phyloP scores from a whole-genome alignment of 176 grass and related monocot species.

The maize (Zea mays) region Zm-B73-REFERENCE-NAM-5.0 NC_050096.1:15581001-15581500 shows the following conservation, averaged over 20 bases:
- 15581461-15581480: not conserved
- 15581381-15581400: not conserved
- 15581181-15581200: not conserved
- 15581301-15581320: not conserved
- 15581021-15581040: not conserved
- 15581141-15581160: not conserved
- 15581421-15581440: not conserved
- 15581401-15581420: not conserved
- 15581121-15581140: not conserved
- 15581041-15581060: conserved; percentile 5
- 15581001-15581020: not conserved
- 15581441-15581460: not conserved
- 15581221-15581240: not conserved
- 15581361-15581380: too few relatives aligned
- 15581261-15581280: not conserved
- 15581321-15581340: not conserved
- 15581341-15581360: not conserved
- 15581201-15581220: not conserved
- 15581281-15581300: not conserved
- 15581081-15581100: not conserved
- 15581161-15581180: not conserved
- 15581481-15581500: too few relatives aligned
- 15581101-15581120: not conserved
- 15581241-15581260: not conserved
- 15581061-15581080: conserved; percentile 10